phyloP scores from a whole-genome alignment of 768 basidiomycete species.

The Suillus decipiens region DNA sequence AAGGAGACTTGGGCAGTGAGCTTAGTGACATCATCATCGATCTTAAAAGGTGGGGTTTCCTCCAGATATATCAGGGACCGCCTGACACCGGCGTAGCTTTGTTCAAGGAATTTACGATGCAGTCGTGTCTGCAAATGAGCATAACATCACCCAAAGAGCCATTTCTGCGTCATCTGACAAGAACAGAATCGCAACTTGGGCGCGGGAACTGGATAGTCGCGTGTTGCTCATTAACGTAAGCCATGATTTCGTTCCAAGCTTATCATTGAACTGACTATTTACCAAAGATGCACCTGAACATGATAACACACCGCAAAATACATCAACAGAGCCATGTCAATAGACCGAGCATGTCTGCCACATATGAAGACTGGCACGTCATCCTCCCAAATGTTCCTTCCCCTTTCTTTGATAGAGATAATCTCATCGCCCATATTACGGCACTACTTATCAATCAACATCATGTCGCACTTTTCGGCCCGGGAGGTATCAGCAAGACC shows the following conservation, averaged over 20 bases:
- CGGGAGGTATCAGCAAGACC: slow-evolving; percentile 9
- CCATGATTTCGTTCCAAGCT: background rate
- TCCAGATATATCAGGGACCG: background rate
- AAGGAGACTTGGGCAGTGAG: background rate
- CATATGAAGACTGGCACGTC: background rate
- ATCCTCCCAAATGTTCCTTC: background rate
- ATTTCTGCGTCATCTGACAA: background rate
- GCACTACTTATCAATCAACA: background rate
- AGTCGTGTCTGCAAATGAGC: background rate
- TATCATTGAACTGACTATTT: background rate
- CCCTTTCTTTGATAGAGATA: slow-evolving; percentile 6
- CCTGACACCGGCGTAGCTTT: background rate
- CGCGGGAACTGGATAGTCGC: background rate
- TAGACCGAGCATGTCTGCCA: background rate
- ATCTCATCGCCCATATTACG: background rate
- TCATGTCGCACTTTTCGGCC: slow-evolving; percentile 3
- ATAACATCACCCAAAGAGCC: background rate
- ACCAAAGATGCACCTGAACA: background rate
- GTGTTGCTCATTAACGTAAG: background rate
- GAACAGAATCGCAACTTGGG: background rate
- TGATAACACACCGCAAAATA: background rate
- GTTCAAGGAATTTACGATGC: background rate
- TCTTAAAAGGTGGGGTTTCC: background rate
- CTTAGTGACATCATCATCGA: background rate
- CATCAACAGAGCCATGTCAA: background rate